Conservation (phyloP, 2,329 filamentous ascomycete genomes). For the Venturia nashicola region DNA sequence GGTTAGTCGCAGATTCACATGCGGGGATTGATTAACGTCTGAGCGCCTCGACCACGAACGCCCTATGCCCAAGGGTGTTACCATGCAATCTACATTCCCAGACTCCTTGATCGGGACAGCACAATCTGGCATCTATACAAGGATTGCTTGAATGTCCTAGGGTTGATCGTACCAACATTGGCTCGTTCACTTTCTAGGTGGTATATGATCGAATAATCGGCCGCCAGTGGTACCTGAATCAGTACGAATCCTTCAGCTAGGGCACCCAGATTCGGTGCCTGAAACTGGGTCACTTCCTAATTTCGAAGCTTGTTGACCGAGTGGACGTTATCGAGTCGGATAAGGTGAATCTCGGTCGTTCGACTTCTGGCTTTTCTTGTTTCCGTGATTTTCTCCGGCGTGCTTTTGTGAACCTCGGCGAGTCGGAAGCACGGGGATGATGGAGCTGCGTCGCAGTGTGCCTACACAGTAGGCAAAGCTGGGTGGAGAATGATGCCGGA, state of each 20-base stretch:
- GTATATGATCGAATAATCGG: neutral
- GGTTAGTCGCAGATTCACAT: neutral
- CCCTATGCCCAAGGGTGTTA: neutral
- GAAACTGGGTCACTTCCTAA: neutral
- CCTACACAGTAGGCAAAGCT: neutral
- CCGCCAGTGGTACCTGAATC: neutral
- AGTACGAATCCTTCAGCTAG: neutral
- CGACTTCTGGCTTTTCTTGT: neutral
- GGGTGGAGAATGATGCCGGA: neutral
- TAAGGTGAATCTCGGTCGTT: neutral
- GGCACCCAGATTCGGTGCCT: neutral
- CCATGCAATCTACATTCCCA: neutral
- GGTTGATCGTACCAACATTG: neutral
- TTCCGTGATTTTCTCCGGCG: neutral
- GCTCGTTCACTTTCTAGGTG: neutral
- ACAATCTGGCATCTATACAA: neutral
- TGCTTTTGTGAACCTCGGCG: neutral
- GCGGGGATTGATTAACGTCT: neutral
- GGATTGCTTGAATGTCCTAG: neutral
- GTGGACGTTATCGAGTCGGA: neutral
- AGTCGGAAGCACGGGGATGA: neutral
- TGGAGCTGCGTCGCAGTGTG: neutral
- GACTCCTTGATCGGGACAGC: neutral
- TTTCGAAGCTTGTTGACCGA: neutral
- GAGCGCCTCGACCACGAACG: neutral